phyloP scores from a whole-genome alignment of 31 red algal genomes.

The Asparagopsis taxiformis region DNA sequence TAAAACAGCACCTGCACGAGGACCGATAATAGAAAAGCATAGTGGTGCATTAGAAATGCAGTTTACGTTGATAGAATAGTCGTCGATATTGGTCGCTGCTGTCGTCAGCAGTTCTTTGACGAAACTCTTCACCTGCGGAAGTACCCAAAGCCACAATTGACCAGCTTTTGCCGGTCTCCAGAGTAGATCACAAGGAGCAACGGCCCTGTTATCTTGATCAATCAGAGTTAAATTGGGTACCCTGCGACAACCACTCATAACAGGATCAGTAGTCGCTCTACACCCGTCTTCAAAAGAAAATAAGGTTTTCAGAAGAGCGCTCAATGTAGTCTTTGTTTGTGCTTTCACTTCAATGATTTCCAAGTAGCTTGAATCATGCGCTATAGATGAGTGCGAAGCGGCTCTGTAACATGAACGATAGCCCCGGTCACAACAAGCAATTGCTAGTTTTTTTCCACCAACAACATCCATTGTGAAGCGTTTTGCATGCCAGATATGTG shows the following conservation, averaged over 20 bases:
- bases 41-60: not conserved
- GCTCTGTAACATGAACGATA: slow-evolving; percentile 56
- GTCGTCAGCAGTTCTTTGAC: not conserved
- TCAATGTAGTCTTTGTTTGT: not conserved
- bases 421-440: slow-evolving; percentile 69
- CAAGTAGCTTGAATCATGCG: slow-evolving; percentile 69
- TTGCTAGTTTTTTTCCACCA: slow-evolving; percentile 42
- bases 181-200: slow-evolving; percentile 16
- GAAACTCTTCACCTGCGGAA: not conserved
- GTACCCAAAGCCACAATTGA: slow-evolving; percentile 35
- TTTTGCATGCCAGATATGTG: slow-evolving; percentile 97
- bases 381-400: slow-evolving; percentile 11
- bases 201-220: not conserved
- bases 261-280: slow-evolving; percentile 10
- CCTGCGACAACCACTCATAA: not conserved
- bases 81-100: not conserved
- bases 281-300: slow-evolving; percentile 6
- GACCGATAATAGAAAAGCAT: slow-evolving; percentile 19
- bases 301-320: not conserved
- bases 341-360: slow-evolving; percentile 34
- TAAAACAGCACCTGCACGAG: slow-evolving; percentile 17
- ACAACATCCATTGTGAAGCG: slow-evolving; percentile 71
- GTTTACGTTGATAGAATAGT: not conserved
- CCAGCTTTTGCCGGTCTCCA: slow-evolving; percentile 1
- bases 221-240: not conserved